phyloP scores from a whole-genome alignment of 257 asterid species.

The Haberlea rhodopensis region DNA sequence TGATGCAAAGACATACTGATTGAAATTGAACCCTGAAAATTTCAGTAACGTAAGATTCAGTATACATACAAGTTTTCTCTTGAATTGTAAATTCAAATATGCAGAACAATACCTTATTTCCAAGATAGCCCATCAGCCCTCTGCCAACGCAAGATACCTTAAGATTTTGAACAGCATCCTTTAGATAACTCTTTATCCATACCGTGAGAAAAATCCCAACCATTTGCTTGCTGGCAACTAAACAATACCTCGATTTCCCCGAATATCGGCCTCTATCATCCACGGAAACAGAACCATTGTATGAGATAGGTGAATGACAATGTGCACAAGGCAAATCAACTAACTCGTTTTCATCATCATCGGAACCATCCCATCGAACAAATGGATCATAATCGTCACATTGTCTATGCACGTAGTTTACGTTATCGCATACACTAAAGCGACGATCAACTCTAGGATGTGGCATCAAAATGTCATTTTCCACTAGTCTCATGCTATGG shows the following conservation, averaged over 20 bases:
- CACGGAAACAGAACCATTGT: constrained; percentile 35
- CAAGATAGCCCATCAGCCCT: constrained; percentile 99
- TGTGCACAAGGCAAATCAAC: constrained; percentile 49
- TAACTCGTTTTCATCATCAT: constrained; percentile 60
- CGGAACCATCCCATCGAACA: constrained; percentile 53
- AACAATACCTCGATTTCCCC: constrained; percentile 63
- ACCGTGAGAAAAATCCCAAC: constrained; percentile 90
- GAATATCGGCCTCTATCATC: constrained; percentile 58
- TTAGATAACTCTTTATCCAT: constrained; percentile 75
- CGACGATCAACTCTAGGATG: constrained; percentile 75
- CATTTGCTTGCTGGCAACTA: constrained; percentile 96
- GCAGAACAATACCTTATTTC: constrained; percentile 69
- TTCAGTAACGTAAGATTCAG: constrained; percentile 14
- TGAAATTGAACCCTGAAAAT: constrained; percentile 92
- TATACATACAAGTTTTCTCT: background rate
- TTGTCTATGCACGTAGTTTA: constrained; percentile 49
- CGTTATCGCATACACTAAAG: constrained; percentile 80
- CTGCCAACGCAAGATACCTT: constrained; percentile 97
- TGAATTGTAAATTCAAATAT: constrained; percentile 22
- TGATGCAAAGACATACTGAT: constrained; percentile 97
- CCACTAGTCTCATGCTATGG: constrained; percentile 77
- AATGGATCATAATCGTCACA: constrained; percentile 58
- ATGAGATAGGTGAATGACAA: constrained; percentile 46
- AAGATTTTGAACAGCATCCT: constrained; percentile 69
- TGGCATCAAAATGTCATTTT: constrained; percentile 46